Percentiles rank a stretch among this genome's conserved stretches.
These are phyloP conservation scores for Wilcoxina mikolae DNA, from an alignment of 495 filamentous ascomycete species.

Conservation along the genomic window DNA sequence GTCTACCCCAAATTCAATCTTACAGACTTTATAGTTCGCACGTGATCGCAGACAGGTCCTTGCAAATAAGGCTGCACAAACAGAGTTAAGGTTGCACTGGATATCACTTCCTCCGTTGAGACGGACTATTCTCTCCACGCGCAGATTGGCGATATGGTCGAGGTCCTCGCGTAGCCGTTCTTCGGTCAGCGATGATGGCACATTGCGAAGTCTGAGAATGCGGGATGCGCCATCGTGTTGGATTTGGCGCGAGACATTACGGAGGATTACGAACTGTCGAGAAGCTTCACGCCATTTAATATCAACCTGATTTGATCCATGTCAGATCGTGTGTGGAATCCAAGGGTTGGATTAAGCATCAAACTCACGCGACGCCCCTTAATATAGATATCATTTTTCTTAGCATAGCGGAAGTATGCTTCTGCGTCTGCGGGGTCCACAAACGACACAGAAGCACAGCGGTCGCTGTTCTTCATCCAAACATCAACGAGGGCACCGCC, in stretches of 20 bases:
- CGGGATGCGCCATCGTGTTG: constrained; percentile 52
- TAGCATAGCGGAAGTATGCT: constrained; percentile 49
- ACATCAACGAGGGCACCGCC: constrained; percentile 60
- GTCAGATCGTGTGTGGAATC: too few relatives aligned
- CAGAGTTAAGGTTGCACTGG: constrained; percentile 56
- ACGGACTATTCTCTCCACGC: constrained; percentile 50
- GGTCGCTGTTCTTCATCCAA: constrained; percentile 47
- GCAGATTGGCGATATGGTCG: constrained; percentile 68
- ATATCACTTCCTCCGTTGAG: constrained; percentile 43
- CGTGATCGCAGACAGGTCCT: constrained; percentile 68
- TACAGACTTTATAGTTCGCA: constrained; percentile 54
- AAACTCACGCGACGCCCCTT: constrained; percentile 37
- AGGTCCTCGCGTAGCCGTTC: constrained; percentile 53
- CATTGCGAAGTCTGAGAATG: constrained; percentile 53
- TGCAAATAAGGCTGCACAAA: constrained; percentile 61
- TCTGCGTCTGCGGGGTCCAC: constrained; percentile 46
- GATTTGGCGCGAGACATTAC: constrained; percentile 52
- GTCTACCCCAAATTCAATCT: constrained; percentile 57
- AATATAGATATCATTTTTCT: constrained; percentile 53
- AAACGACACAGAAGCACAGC: constrained; percentile 54
- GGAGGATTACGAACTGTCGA: constrained; percentile 54
- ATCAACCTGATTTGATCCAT: constrained; percentile 44
- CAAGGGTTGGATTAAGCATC: background rate
- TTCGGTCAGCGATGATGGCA: constrained; percentile 46
- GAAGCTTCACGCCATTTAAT: constrained; percentile 49